Evolutionary conservation across 768 basidiomycete species (phyloP).

Genomic region (Collybiopsis confluens): DNA sequence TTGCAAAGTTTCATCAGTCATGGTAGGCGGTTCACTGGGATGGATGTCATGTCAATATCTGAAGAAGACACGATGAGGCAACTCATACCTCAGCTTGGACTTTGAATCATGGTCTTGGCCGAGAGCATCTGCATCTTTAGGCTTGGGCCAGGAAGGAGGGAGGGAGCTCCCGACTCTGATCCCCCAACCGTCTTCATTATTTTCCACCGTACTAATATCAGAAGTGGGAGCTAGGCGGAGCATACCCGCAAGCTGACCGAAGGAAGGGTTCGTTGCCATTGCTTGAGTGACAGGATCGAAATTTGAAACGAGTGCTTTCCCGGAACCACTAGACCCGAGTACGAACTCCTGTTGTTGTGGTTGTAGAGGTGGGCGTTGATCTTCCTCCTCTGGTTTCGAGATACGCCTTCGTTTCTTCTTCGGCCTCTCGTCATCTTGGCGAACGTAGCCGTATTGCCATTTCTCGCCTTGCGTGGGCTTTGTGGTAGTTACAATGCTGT

Average conservation of each 20-base stretch:
- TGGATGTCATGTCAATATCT: neutral
- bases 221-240: neutral
- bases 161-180: conserved; percentile 59
- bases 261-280: neutral
- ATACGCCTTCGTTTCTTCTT: conserved; percentile 51
- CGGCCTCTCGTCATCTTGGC: conserved; percentile 65
- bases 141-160: conserved; percentile 69
- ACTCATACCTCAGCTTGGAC: conserved; percentile 34
- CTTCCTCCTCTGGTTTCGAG: conserved; percentile 23
- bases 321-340: conserved; percentile 3
- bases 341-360: conserved; percentile 3
- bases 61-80: conserved; percentile 1
- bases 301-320: neutral
- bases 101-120: conserved; percentile 21
- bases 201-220: conserved; percentile 37
- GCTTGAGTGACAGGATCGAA: neutral
- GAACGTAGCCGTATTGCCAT: conserved; percentile 80
- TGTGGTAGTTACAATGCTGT: conserved; percentile 63
- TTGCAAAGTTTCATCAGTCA: conserved; percentile 1
- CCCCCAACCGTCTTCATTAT: conserved; percentile 62
- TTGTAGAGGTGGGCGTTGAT: conserved; percentile 11
- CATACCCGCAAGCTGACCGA: conserved; percentile 4
- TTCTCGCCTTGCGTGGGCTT: conserved; percentile 69
- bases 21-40: neutral
- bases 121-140: conserved; percentile 39